phyloP scores from a whole-genome alignment of 2,329 filamentous ascomycete species.

The Madurella fahalii region DNA sequence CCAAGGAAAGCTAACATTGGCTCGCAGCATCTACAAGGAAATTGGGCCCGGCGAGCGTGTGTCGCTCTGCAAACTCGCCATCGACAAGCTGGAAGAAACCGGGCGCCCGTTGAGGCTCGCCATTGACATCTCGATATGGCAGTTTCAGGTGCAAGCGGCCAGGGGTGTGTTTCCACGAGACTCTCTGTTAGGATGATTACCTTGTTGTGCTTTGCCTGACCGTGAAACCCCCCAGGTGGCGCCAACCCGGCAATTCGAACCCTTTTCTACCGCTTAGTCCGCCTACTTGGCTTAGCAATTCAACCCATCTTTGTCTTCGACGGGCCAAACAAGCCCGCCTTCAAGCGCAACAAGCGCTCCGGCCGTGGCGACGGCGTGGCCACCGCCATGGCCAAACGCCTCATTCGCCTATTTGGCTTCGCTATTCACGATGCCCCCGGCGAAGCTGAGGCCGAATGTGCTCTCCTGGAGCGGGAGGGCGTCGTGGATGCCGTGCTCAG shows the following conservation, averaged over 20 bases:
- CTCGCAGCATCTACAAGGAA: conserved; percentile 76
- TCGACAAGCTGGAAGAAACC: conserved; percentile 68
- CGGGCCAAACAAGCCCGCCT: conserved; percentile 52
- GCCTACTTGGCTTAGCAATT: conserved; percentile 46
- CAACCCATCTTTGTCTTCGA: conserved; percentile 53
- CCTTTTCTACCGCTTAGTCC: conserved; percentile 82
- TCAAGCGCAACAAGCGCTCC: conserved; percentile 81
- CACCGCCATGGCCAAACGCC: conserved; percentile 72
- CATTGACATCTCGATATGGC: conserved; percentile 95
- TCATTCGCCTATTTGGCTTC: conserved; percentile 83
- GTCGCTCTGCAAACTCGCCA: conserved; percentile 76
- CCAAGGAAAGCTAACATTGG: conserved; percentile 5
- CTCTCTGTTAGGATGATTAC: background rate
- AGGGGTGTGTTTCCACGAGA: conserved; percentile 47
- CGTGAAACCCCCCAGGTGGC: conserved; percentile 52
- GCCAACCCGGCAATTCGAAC: conserved; percentile 86
- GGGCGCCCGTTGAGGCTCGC: conserved; percentile 77
- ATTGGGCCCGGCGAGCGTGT: conserved; percentile 77
- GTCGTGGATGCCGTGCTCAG: conserved; percentile 91
- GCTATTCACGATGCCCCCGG: conserved; percentile 82
- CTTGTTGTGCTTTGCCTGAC: background rate
- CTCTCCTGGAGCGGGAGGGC: conserved; percentile 73
- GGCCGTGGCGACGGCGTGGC: conserved; percentile 62
- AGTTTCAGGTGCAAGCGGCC: conserved; percentile 85
- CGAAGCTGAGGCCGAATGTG: conserved; percentile 95